These are phyloP conservation scores for Eucalyptus pauciflora DNA, from an alignment of 345 rosid species.

Conservation along the genomic window DNA sequence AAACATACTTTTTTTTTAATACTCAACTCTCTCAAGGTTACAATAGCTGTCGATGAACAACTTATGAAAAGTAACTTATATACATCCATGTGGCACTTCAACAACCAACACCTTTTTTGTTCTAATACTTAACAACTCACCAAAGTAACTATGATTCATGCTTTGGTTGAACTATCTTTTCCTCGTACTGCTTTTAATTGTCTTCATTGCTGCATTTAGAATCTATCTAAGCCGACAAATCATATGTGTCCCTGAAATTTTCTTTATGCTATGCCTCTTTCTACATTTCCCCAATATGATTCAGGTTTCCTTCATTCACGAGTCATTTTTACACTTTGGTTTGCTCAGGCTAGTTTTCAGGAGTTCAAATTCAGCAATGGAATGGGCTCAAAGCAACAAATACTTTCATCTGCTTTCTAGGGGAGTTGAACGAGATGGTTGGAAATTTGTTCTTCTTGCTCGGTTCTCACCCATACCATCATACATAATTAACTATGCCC, in stretches of 20 bases:
- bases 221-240: background rate
- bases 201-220: background rate
- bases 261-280: background rate
- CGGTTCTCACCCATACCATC: constrained; percentile 95
- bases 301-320: background rate
- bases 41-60: background rate
- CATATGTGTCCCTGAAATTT: background rate
- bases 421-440: constrained; percentile 89
- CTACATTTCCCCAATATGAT: background rate
- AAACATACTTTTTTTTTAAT: background rate
- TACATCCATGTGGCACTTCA: background rate
- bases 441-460: constrained; percentile 93
- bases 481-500: constrained; percentile 74
- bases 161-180: background rate
- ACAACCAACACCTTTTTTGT: background rate
- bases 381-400: constrained; percentile 58
- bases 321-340: background rate
- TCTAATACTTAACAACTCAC: background rate
- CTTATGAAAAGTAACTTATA: background rate
- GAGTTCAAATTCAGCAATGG: constrained; percentile 55
- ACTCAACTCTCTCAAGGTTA: background rate
- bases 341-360: constrained; percentile 58
- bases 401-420: constrained; percentile 63
- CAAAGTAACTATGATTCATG: background rate
- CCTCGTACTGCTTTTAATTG: background rate